Base-by-base conservation (phyloP, 768 basidiomycete species). In the Leccinum arenicola region DNA sequence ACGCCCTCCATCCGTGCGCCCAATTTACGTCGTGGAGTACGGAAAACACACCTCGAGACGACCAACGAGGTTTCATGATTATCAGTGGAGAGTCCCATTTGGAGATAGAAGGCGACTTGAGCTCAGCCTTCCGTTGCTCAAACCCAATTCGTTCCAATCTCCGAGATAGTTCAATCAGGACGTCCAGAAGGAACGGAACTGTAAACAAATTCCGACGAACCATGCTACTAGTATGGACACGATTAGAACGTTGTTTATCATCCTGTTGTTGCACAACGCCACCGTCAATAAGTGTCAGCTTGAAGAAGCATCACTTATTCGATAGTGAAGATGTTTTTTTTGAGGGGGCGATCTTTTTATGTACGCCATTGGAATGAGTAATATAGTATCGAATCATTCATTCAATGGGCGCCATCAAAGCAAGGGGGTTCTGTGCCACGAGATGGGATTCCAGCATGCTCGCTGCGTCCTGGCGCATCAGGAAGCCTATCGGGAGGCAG, bases 111-210 rank as follows among this genome's bases (percentile, higher is more conserved):
- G 49, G 57, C 21, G 31, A 55, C 59, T 43, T 58, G 50, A 64
- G 56, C 55, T 64, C 62, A 58, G 45, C 50, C 52, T 35, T 50
- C 55, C 55, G 62, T 60, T 63, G 68, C 38, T 59, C 52, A 70
- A 68, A 64, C 68, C 23, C 59, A 65, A 68, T 69, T 56, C 47
- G 49, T 21, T 55, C 50, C 65, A 54, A 68, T 68, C 66, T 68
- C 68, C 69, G 67, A 69, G 54, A 58, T 66, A 50, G 60, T 53
- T 52, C 63, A 58, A 49, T 68, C 67, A 57, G 33, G 52, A 53
- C 48, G 23, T 23, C 15, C 6, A 6, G 56, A 55, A 6, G 25
- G n/a, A 35, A 31, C 64, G 64, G 68, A 52, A 52, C 58, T 65
- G 40, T 21, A 49, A 11, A n/a, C 54, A 65, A 65, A 68, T 61